Evolutionary conservation across 164 flowering plant genomes (phyloP).

Genomic region (Buxus sempervirens): DNA sequence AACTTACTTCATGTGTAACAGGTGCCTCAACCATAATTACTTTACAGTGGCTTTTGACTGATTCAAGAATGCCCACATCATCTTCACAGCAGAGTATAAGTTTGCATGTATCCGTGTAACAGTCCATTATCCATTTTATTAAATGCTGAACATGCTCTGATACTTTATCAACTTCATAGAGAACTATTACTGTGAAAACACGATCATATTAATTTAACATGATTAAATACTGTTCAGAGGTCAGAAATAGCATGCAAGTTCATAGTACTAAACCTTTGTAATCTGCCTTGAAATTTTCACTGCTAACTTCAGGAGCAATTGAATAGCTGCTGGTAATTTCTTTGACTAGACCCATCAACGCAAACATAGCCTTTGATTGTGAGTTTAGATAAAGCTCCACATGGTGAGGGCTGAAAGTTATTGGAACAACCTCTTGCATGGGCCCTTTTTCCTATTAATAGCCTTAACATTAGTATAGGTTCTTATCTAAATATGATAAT

Average conservation of each 20-base stretch:
- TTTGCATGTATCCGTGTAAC: slow-evolving; percentile 64
- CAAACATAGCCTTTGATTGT: slow-evolving; percentile 55
- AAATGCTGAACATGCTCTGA: slow-evolving; percentile 58
- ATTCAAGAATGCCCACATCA: slow-evolving; percentile 50
- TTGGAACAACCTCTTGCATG: slow-evolving; percentile 42
- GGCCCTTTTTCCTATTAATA: slow-evolving; percentile 52
- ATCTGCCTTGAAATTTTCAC: slow-evolving; percentile 39
- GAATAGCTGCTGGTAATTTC: slow-evolving; percentile 40
- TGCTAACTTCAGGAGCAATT: slow-evolving; percentile 55
- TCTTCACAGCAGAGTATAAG: slow-evolving; percentile 71
- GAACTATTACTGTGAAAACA: slow-evolving; percentile 50
- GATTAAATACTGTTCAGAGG: not conserved
- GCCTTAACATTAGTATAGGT: not conserved
- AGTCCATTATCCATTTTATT: slow-evolving; percentile 75
- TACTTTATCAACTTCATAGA: slow-evolving; percentile 60
- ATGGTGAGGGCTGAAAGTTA: slow-evolving; percentile 69
- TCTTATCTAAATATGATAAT: not conserved
- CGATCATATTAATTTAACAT: slow-evolving; percentile 3
- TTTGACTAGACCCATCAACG: slow-evolving; percentile 59
- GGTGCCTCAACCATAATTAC: slow-evolving; percentile 54
- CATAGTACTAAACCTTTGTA: slow-evolving; percentile 50
- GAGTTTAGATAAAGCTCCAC: slow-evolving; percentile 54
- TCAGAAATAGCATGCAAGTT: slow-evolving; percentile 1
- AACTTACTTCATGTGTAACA: slow-evolving; percentile 59
- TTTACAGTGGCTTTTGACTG: slow-evolving; percentile 61